Percentiles rank a stretch among this genome's conserved stretches.
Evolutionary conservation across 768 basidiomycete species (phyloP).

Genomic region (Macrolepiota albuminosa): DNA sequence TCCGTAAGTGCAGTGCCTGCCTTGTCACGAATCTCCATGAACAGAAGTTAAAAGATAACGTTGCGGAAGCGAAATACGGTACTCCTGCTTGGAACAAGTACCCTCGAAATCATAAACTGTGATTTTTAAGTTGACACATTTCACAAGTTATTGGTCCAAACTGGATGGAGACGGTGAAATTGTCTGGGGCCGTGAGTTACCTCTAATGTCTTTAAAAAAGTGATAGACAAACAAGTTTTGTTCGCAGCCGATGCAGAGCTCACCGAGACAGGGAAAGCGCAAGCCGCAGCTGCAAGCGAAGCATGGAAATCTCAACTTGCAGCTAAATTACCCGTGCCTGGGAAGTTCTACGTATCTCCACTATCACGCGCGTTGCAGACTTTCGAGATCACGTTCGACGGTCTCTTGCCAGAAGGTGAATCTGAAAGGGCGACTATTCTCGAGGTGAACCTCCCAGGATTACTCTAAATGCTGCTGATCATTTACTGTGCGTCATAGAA

Average conservation of each 20-base stretch:
- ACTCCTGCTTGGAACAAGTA: conserved; percentile 58
- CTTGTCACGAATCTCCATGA: neutral
- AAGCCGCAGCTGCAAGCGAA: conserved; percentile 42
- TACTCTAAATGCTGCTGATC: neutral
- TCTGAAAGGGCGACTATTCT: neutral
- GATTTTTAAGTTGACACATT: neutral
- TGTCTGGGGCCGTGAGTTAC: conserved; percentile 66
- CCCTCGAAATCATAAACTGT: conserved; percentile 12
- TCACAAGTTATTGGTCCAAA: conserved; percentile 54
- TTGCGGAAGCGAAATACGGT: conserved; percentile 56
- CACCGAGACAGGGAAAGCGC: conserved; percentile 50
- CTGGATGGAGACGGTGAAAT: conserved; percentile 61
- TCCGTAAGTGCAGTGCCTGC: conserved; percentile 42
- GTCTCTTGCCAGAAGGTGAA: conserved; percentile 4
- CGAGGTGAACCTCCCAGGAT: neutral
- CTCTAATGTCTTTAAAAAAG: neutral
- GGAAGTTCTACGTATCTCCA: conserved; percentile 58
- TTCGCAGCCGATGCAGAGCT: conserved; percentile 59
- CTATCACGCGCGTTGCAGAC: conserved; percentile 60
- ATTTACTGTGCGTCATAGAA: conserved; percentile 33
- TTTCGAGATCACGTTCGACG: conserved; percentile 45
- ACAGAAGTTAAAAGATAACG: conserved; percentile 47
- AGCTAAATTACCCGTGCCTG: conserved; percentile 45
- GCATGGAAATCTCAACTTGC: conserved; percentile 47
- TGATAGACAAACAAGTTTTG: neutral